A percentile compares a stretch with the other conserved stretches of the same genome.
Conservation (phyloP, 2,329 filamentous ascomycete genomes). For the Taxawa tesnikishii region DNA sequence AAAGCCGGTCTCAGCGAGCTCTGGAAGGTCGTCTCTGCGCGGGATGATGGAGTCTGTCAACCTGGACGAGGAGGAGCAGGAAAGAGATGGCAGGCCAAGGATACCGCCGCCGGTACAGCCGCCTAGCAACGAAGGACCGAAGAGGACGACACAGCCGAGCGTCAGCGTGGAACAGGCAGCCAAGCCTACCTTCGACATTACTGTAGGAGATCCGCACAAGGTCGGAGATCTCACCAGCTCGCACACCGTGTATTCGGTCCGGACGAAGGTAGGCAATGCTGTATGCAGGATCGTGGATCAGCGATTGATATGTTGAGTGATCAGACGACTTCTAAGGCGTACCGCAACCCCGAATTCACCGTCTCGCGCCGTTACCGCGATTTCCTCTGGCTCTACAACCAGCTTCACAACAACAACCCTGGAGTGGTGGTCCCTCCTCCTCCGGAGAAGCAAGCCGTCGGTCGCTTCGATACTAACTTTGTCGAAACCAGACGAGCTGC, state of each 20-base stretch:
- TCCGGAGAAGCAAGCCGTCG: constrained; percentile 94
- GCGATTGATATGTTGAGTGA: too few species aligned
- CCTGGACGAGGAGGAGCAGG: constrained; percentile 46
- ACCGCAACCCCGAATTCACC: constrained; percentile 72
- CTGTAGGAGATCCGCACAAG: constrained; percentile 92
- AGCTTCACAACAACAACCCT: constrained; percentile 85
- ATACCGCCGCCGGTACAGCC: constrained; percentile 52
- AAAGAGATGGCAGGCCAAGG: constrained; percentile 38
- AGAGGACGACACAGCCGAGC: constrained; percentile 55
- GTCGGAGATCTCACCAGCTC: constrained; percentile 93
- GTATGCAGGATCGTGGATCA: too few species aligned
- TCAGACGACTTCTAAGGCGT: constrained; percentile 2
- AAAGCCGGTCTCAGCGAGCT: constrained; percentile 39
- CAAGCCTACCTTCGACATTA: constrained; percentile 82
- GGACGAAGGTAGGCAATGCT: constrained; percentile 70
- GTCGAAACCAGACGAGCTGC: constrained; percentile 86
- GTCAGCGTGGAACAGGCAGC: constrained; percentile 87
- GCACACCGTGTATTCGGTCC: constrained; percentile 93
- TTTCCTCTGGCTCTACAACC: constrained; percentile 95
- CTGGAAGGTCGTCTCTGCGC: constrained; percentile 35
- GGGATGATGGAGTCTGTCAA: constrained; percentile 54
- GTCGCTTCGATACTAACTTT: constrained; percentile 91
- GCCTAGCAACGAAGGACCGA: constrained; percentile 30
- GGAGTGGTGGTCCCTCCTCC: constrained; percentile 91
- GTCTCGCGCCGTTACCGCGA: constrained; percentile 91